These are phyloP conservation scores for Amaranthus tricolor DNA, from an alignment of 179 eudicot species.

Conservation along the genomic window DNA sequence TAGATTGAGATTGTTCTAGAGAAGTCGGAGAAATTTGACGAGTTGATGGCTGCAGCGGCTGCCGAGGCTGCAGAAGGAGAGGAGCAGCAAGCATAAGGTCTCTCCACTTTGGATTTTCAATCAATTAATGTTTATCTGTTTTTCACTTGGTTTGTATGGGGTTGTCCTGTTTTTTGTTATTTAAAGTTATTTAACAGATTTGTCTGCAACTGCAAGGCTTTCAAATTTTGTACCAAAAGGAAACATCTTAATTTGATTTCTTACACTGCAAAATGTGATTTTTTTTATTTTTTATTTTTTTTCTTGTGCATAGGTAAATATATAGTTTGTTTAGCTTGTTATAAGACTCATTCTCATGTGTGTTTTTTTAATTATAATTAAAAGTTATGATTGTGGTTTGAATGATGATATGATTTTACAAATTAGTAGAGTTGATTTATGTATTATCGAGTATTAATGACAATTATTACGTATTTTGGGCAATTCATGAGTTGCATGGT, in stretches of 20 bases:
- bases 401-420: no score
- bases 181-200: slow-evolving; percentile 3
- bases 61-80: slow-evolving; percentile 41
- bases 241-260: slow-evolving; percentile 5
- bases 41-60: slow-evolving; percentile 77
- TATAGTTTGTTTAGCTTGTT: no score
- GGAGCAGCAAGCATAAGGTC: slow-evolving; percentile 26
- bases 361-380: no score
- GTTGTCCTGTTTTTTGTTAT: slow-evolving; percentile 7
- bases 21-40: slow-evolving; percentile 84
- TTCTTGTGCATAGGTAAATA: no score
- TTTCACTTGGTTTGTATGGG: slow-evolving; percentile 11
- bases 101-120: no score
- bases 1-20: slow-evolving; percentile 80
- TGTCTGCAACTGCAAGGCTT: neutral
- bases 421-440: no score
- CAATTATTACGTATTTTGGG: no score
- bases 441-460: no score
- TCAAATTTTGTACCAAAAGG: slow-evolving; percentile 10
- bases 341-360: no score
- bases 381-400: no score
- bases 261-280: neutral
- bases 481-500: no score
- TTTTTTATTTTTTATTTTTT: no score
- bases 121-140: neutral